Percentiles rank a stretch among this genome's conserved stretches.
Conservation (phyloP, 106 monocot genomes). For the Phalaenopsis aphrodite region DNA sequence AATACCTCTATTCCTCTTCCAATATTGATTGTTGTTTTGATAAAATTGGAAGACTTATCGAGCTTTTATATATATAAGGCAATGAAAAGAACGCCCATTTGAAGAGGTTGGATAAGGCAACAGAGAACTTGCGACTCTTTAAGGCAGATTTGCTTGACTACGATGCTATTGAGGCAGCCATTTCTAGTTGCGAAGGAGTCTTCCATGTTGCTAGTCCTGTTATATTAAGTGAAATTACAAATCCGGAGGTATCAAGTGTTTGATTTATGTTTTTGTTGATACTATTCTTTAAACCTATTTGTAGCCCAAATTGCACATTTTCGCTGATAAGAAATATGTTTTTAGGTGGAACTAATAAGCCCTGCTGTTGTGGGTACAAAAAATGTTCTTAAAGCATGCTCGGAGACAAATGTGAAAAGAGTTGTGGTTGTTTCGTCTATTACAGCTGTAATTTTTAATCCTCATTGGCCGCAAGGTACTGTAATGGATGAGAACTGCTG, state of each 20-base stretch:
- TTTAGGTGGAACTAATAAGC: background rate
- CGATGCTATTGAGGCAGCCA: slow-evolving; percentile 32
- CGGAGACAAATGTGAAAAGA: background rate
- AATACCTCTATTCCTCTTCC: too few relatives aligned
- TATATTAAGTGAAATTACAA: background rate
- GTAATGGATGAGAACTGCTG: background rate
- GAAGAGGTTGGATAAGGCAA: slow-evolving; percentile 46
- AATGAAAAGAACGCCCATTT: slow-evolving; percentile 70
- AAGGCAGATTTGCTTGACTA: slow-evolving; percentile 77
- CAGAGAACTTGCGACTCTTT: slow-evolving; percentile 48
- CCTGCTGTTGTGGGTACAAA: background rate
- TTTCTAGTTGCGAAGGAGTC: slow-evolving; percentile 77
- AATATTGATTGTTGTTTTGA: background rate
- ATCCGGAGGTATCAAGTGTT: background rate
- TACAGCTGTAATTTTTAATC: background rate
- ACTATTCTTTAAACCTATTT: too few relatives aligned
- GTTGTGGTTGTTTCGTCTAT: background rate
- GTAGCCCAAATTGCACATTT: too few relatives aligned
- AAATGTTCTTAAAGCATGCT: slow-evolving; percentile 1
- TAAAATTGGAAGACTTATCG: background rate
- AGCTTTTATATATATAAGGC: slow-evolving; percentile 17
- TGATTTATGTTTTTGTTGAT: too few relatives aligned
- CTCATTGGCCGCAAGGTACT: background rate
- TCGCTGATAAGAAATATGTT: too few relatives aligned
- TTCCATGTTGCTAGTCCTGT: slow-evolving; percentile 82